Evolutionary conservation across 139 green algal species (phyloP).

Genomic region (Chara braunii): DNA sequence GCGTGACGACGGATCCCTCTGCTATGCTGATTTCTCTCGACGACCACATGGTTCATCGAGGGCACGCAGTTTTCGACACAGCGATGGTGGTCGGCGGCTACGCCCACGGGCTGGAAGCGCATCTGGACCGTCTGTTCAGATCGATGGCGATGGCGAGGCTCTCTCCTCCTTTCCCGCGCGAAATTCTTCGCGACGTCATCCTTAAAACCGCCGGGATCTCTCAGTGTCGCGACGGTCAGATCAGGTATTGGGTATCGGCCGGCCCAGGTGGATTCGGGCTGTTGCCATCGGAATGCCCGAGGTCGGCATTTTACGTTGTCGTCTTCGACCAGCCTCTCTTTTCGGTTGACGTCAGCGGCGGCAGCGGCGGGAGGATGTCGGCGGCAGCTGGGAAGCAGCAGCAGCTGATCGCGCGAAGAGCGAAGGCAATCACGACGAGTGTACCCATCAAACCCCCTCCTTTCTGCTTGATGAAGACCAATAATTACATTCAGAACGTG

Average conservation of each 20-base stretch:
- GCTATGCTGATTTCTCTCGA: constrained; percentile 55
- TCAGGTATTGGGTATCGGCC: constrained; percentile 41
- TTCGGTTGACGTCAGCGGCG: too few relatives aligned
- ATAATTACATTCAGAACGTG: constrained; percentile 26
- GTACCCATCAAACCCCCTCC: constrained; percentile 23
- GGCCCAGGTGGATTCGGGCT: constrained; percentile 29
- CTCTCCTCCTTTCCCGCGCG: not conserved
- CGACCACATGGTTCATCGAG: constrained; percentile 79
- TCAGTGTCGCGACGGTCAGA: too few relatives aligned
- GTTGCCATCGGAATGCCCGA: too few relatives aligned
- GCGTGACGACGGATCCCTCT: constrained; percentile 29
- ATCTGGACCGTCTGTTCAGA: constrained; percentile 13
- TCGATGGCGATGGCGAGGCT: constrained; percentile 7
- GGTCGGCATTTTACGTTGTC: too few relatives aligned
- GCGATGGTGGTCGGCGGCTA: constrained; percentile 27
- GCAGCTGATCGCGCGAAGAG: too few relatives aligned
- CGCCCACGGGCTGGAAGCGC: constrained; percentile 21
- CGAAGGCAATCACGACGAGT: constrained; percentile 1
- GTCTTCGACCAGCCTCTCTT: too few relatives aligned
- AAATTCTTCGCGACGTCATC: too few relatives aligned
- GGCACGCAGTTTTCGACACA: constrained; percentile 79
- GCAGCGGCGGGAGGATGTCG: too few relatives aligned
- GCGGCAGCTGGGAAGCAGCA: too few relatives aligned
- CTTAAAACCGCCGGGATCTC: not conserved
- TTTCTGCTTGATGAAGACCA: constrained; percentile 18